Evolutionary conservation across 2,329 filamentous ascomycete genomes (phyloP).

Genomic region (Cercospora beticola): DNA sequence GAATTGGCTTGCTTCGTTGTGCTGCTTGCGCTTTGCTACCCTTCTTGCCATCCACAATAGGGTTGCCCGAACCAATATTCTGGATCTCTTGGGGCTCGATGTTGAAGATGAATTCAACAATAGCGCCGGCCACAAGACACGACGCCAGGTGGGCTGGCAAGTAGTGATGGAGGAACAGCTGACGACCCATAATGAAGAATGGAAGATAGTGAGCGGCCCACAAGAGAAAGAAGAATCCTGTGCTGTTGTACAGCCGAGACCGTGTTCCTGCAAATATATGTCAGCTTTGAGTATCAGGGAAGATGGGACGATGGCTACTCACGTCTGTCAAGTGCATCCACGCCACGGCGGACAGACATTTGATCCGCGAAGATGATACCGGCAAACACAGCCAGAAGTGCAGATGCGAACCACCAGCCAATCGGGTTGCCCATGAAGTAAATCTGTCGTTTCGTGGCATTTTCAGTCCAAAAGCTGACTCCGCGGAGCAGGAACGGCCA

Average conservation of each 20-base stretch:
- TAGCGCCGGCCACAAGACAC: conserved; percentile 80
- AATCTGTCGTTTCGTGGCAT: conserved; percentile 91
- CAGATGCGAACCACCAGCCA: conserved; percentile 95
- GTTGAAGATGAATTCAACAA: conserved; percentile 96
- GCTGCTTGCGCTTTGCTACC: conserved; percentile 38
- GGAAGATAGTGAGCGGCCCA: conserved; percentile 98
- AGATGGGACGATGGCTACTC: conserved; percentile 49
- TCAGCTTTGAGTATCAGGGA: conserved; percentile 3
- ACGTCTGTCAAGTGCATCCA: conserved; percentile 92
- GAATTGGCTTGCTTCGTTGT: conserved; percentile 67
- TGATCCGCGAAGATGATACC: conserved; percentile 93
- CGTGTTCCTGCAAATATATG: conserved; percentile 66
- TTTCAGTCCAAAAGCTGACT: conserved; percentile 99
- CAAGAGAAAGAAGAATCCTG: conserved; percentile 96
- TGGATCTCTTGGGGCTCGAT: conserved; percentile 69
- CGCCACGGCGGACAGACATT: conserved; percentile 83
- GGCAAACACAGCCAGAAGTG: conserved; percentile 86
- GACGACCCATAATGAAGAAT: conserved; percentile 96
- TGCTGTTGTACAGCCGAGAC: conserved; percentile 94
- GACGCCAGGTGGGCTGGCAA: conserved; percentile 92
- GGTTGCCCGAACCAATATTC: conserved; percentile 46
- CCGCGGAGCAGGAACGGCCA: conserved; percentile 97
- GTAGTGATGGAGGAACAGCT: conserved; percentile 97
- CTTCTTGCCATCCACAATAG: conserved; percentile 39
- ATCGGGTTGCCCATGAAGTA: conserved; percentile 97